Evolutionary conservation across 2,329 filamentous ascomycete species (phyloP).

Genomic region (Phialophora tarda): DNA sequence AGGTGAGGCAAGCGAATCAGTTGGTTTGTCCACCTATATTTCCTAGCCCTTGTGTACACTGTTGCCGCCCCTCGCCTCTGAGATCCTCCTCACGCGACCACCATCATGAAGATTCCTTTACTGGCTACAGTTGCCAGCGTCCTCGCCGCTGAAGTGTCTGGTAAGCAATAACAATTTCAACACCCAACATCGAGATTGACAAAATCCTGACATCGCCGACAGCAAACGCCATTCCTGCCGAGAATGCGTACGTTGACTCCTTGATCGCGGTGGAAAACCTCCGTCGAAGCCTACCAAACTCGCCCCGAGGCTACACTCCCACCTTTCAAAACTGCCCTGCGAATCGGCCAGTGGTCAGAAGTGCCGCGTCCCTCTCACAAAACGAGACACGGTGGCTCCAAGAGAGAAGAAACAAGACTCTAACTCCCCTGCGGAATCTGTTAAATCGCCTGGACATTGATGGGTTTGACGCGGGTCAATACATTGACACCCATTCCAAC

Average conservation of each 20-base stretch:
- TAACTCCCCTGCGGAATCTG: slow-evolving; percentile 75
- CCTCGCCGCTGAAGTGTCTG: slow-evolving; percentile 14
- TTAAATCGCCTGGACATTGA: slow-evolving; percentile 73
- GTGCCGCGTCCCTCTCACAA: slow-evolving; percentile 65
- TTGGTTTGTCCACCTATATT: slow-evolving; percentile 3
- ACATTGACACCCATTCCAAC: slow-evolving; percentile 65
- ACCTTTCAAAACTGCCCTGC: slow-evolving; percentile 70
- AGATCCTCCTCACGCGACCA: not conserved
- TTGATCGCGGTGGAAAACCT: slow-evolving; percentile 16
- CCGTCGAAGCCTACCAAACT: slow-evolving; percentile 58
- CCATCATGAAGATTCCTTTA: slow-evolving; percentile 26
- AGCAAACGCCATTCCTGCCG: slow-evolving; percentile 26
- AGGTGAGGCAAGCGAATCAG: slow-evolving; percentile 5
- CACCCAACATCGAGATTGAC: not conserved
- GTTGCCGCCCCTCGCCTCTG: not conserved
- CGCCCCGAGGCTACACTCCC: slow-evolving; percentile 74
- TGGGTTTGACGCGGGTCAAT: slow-evolving; percentile 76
- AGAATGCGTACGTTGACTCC: slow-evolving; percentile 24
- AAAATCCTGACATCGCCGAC: not conserved
- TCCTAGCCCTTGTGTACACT: not conserved
- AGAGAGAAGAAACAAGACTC: slow-evolving; percentile 72
- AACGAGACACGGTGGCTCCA: slow-evolving; percentile 77
- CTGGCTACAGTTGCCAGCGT: slow-evolving; percentile 14
- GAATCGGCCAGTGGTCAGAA: slow-evolving; percentile 70
- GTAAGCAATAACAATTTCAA: slow-evolving; percentile 9